A percentile compares a stretch with the other conserved stretches of the same genome.
These are phyloP conservation scores for Saturnispora hagleri DNA, from an alignment of 805 yeast genomes.

Conservation along the genomic window DNA sequence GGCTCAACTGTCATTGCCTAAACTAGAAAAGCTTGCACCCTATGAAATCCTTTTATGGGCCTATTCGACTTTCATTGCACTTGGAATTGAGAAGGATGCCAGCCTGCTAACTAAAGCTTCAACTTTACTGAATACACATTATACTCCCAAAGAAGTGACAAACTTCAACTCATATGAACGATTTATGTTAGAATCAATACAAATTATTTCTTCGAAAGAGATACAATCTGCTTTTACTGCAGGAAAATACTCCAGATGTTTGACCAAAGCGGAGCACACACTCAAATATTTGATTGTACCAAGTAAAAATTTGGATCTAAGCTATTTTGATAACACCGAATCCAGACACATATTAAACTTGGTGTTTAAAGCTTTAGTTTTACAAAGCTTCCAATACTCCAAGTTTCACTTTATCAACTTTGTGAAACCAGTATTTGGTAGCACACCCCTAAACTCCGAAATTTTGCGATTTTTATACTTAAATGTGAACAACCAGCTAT, in stretches of 20 bases:
- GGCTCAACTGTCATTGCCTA: background rate
- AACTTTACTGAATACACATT: background rate
- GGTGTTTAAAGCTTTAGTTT: background rate
- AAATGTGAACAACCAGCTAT: background rate
- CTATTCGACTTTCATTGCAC: background rate
- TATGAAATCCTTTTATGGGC: slow-evolving; percentile 11
- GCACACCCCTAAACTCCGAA: background rate
- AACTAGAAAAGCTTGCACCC: slow-evolving; percentile 19
- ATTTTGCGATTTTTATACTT: background rate
- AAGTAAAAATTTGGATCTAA: background rate
- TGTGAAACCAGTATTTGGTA: background rate
- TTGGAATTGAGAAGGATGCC: background rate
- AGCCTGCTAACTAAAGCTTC: background rate
- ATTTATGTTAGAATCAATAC: background rate
- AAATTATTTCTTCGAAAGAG: background rate
- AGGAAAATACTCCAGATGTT: background rate
- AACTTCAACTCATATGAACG: background rate
- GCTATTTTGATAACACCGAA: background rate
- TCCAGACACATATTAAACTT: background rate
- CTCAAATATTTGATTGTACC: background rate
- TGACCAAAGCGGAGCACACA: background rate
- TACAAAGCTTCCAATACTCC: background rate
- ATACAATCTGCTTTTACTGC: background rate
- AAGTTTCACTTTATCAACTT: background rate
- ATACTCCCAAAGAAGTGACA: background rate